These are phyloP conservation scores for Eucalyptus caleyi DNA, from an alignment of 345 rosid species.

Conservation along the genomic window DNA sequence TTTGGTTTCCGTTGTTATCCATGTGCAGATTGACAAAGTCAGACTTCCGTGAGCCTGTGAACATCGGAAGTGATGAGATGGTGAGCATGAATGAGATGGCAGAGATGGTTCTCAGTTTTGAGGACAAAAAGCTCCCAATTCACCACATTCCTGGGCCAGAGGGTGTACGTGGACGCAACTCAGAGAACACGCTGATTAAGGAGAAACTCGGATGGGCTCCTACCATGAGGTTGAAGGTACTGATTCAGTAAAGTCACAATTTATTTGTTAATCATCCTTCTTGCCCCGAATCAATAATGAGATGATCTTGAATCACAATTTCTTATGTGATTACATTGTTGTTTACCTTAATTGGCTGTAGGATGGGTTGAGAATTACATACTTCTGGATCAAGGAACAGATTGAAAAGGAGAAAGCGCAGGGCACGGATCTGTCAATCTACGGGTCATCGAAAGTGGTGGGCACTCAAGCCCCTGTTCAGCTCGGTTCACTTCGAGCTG, in stretches of 20 bases:
- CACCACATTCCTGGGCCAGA: slow-evolving; percentile 99
- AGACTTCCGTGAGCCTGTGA: slow-evolving; percentile 96
- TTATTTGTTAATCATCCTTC: background rate
- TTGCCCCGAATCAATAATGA: background rate
- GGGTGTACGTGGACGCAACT: slow-evolving; percentile 98
- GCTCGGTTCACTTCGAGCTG: slow-evolving; percentile 89
- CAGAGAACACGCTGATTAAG: slow-evolving; percentile 90
- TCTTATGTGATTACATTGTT: background rate
- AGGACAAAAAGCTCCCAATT: slow-evolving; percentile 75
- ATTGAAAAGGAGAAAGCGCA: slow-evolving; percentile 83
- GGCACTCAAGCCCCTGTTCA: slow-evolving; percentile 99
- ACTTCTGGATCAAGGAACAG: slow-evolving; percentile 95
- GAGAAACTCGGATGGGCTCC: slow-evolving; percentile 99
- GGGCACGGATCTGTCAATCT: slow-evolving; percentile 65
- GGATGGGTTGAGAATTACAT: slow-evolving; percentile 93
- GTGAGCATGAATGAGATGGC: slow-evolving; percentile 99
- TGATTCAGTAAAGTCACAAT: background rate
- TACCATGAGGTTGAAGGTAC: slow-evolving; percentile 83
- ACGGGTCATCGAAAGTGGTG: slow-evolving; percentile 92
- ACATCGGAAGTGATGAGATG: slow-evolving; percentile 99
- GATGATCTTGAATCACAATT: background rate
- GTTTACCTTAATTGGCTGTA: background rate
- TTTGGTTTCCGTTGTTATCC: background rate
- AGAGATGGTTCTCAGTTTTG: slow-evolving; percentile 88
- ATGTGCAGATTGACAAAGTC: slow-evolving; percentile 76